Conservation (phyloP, 331 rosid genomes). For the Malus hybrid region DNA sequence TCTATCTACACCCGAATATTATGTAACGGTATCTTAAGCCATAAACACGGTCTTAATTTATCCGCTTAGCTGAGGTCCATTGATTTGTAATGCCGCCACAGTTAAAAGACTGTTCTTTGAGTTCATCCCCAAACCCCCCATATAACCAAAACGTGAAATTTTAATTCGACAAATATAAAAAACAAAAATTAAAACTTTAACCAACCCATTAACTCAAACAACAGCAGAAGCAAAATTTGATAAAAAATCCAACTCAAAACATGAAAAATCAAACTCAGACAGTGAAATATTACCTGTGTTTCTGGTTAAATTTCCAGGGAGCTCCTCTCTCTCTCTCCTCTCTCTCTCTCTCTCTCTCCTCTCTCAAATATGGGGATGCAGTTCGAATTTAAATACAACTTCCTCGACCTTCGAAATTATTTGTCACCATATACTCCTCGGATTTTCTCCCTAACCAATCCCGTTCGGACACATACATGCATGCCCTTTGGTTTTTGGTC, state of each 20-base stretch:
- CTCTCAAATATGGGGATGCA: neutral
- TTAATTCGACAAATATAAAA: neutral
- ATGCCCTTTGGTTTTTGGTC: neutral
- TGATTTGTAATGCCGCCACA: too few species aligned
- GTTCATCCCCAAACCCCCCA: neutral
- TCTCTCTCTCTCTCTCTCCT: neutral
- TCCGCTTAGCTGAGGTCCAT: too few species aligned
- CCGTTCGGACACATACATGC: neutral
- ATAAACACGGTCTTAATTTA: too few species aligned
- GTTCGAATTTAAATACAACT: neutral
- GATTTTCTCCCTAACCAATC: neutral
- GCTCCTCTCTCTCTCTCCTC: neutral
- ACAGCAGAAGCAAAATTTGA: too few species aligned
- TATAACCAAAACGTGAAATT: neutral
- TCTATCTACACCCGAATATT: too few species aligned
- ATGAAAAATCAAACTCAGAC: neutral
- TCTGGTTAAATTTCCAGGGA: neutral
- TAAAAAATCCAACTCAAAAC: too few species aligned
- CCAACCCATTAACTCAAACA: neutral
- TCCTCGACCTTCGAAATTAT: neutral
- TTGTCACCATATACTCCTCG: neutral
- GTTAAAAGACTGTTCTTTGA: too few species aligned
- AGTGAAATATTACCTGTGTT: neutral
- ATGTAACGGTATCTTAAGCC: rapidly evolving
- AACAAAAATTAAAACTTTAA: neutral